phyloP scores from a whole-genome alignment of 2,329 filamentous ascomycete genomes.

The Cercospora citrullina region DNA sequence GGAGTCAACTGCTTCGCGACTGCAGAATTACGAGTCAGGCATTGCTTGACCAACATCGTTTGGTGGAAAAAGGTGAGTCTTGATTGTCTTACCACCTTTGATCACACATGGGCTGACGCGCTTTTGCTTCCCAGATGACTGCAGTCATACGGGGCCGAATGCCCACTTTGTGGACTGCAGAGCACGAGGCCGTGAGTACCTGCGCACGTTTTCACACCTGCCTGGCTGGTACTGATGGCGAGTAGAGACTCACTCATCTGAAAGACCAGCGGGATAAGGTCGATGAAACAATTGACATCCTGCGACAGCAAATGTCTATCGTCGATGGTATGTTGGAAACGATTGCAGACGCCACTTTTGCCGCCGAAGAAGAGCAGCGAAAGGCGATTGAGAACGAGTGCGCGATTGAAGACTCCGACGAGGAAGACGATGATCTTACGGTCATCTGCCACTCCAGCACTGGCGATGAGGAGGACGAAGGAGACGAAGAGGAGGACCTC shows the following conservation, averaged over 20 bases:
- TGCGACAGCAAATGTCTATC: neutral
- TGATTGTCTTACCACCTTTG: neutral
- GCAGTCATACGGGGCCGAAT: neutral
- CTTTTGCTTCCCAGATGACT: neutral
- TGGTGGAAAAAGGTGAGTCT: neutral
- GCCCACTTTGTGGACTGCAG: neutral
- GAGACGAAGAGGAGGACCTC: neutral
- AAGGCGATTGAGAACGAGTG: neutral
- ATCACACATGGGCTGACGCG: neutral
- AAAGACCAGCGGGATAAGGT: neutral
- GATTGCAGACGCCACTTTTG: neutral
- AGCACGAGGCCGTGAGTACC: neutral
- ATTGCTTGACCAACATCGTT: neutral
- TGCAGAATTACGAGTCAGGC: neutral
- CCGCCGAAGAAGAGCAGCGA: neutral
- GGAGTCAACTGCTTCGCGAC: neutral
- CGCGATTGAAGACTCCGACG: neutral
- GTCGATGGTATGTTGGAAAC: neutral
- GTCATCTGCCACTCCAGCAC: neutral
- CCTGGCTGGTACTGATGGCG: neutral
- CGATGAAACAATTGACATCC: neutral
- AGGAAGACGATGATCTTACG: neutral
- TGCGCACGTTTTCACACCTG: neutral
- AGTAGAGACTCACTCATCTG: neutral
- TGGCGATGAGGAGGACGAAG: neutral